Evolutionary conservation across 805 yeast species (phyloP).

Genomic region (Millerozyma acaciae): DNA sequence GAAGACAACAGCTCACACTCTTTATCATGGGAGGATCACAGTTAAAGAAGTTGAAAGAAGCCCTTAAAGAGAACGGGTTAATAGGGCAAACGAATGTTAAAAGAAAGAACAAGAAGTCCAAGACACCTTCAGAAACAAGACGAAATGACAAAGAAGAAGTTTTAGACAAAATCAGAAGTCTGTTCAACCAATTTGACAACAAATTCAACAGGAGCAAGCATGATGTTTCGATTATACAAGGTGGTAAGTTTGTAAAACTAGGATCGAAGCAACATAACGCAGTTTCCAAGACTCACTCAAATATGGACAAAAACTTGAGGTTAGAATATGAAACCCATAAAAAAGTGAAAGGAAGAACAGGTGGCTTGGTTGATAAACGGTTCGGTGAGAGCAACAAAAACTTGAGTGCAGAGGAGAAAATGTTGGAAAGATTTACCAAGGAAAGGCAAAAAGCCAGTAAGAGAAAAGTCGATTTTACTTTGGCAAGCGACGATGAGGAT

Average conservation of each 20-base stretch:
- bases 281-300: conserved; percentile 27
- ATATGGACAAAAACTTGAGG: conserved; percentile 41
- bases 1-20: neutral
- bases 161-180: conserved; percentile 58
- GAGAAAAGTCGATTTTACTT: conserved; percentile 44
- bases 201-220: conserved; percentile 66
- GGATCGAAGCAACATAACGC: conserved; percentile 38
- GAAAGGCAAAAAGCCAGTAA: conserved; percentile 70
- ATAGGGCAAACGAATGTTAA: conserved; percentile 80
- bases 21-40: conserved; percentile 78
- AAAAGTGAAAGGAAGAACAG: conserved; percentile 63
- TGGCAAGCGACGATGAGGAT: conserved; percentile 72
- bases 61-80: conserved; percentile 71
- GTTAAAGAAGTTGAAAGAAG: conserved; percentile 74
- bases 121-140: conserved; percentile 59
- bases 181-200: conserved; percentile 87
- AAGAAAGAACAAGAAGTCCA: conserved; percentile 47
- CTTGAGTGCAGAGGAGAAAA: conserved; percentile 84
- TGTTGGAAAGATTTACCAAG: conserved; percentile 90
- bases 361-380: conserved; percentile 79
- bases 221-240: conserved; percentile 40
- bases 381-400: conserved; percentile 79
- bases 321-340: conserved; percentile 64
- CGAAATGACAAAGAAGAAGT: conserved; percentile 65
- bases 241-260: conserved; percentile 41